Conservation (phyloP, 345 rosid species). For the Eucalyptus virginea region DNA sequence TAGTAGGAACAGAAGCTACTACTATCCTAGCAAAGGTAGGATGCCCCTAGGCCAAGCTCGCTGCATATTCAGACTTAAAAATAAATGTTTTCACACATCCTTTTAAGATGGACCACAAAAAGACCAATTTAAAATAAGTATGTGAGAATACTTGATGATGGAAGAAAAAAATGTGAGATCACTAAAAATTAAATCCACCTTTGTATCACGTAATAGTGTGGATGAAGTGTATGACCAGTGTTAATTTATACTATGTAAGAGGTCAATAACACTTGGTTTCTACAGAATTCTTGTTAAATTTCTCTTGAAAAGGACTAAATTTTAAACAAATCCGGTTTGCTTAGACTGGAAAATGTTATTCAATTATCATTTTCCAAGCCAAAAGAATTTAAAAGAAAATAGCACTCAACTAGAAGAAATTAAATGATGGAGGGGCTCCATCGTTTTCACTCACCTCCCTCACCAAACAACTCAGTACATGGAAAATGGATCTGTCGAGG, state of each 20-base stretch:
- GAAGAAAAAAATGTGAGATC: not conserved
- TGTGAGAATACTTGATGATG: not conserved
- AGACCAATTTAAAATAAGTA: not conserved
- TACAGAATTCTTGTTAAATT: not conserved
- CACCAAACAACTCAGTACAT: not conserved
- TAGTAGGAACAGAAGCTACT: not conserved
- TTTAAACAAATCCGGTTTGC: not conserved
- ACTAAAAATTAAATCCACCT: not conserved
- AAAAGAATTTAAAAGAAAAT: not conserved
- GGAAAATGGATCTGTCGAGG: not conserved
- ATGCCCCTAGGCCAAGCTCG: not conserved
- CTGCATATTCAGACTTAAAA: not conserved
- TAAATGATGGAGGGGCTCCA: not conserved
- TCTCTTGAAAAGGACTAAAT: not conserved
- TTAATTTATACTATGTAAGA: not conserved
- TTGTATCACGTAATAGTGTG: not conserved
- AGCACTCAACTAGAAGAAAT: not conserved
- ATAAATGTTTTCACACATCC: not conserved
- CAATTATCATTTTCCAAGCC: not conserved
- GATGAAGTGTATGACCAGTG: not conserved
- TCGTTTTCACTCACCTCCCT: not conserved
- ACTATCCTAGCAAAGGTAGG: not conserved
- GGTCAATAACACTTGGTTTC: not conserved
- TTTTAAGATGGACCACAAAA: not conserved
- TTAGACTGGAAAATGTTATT: not conserved